Percentiles rank a stretch among this genome's conserved stretches.
Evolutionary conservation across 768 basidiomycete species (phyloP).

Genomic region (Coprinopsis cinerea): DNA sequence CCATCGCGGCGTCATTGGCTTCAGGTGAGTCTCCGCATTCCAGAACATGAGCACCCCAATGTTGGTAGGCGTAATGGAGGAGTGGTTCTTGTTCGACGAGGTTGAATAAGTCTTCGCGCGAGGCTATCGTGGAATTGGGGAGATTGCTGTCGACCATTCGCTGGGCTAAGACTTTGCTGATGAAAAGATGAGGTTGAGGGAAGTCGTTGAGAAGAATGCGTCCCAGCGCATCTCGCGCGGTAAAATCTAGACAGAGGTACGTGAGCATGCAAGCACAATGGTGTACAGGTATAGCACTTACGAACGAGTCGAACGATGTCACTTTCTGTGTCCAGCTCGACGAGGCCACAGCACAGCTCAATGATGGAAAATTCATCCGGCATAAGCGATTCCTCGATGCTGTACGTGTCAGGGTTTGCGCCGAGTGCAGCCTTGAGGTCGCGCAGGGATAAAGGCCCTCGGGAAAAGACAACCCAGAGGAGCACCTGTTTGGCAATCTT

Average conservation of each 20-base stretch:
- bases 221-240: not conserved
- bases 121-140: no score
- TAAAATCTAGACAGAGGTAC: not conserved
- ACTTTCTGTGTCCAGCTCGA: not conserved
- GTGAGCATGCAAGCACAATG: not conserved
- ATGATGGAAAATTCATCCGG: not conserved
- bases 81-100: no score
- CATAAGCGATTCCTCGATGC: not conserved
- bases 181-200: not conserved
- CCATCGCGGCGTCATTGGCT: no score
- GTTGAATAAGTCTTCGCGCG: no score
- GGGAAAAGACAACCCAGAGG: not conserved
- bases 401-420: not conserved
- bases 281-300: not conserved
- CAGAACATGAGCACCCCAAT: no score
- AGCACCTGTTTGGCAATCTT: not conserved
- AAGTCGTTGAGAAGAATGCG: not conserved
- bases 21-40: no score
- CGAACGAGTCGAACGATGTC: not conserved
- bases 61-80: no score
- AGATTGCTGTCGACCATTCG: no score
- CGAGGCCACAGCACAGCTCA: not conserved
- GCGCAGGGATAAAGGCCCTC: not conserved
- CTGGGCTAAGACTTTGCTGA: no score
- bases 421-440: not conserved